Conservation (phyloP, 139 green algal species). For the Deuterostichococcus epilithicus region DNA sequence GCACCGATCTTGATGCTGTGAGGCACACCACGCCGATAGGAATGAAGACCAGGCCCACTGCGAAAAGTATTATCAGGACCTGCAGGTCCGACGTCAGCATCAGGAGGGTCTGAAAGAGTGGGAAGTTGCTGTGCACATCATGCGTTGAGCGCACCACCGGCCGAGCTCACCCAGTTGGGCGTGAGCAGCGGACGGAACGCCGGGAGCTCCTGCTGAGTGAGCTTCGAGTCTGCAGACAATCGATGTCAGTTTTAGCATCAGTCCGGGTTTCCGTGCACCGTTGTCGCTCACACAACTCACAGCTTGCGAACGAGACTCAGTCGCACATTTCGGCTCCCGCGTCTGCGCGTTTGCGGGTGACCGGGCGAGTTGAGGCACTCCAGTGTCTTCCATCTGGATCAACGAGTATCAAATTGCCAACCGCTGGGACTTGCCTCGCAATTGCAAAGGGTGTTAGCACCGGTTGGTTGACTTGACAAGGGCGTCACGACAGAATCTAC, state of each 20-base stretch:
- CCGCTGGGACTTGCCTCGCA: too few species aligned
- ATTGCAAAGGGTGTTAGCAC: too few species aligned
- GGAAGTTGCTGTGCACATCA: too few species aligned
- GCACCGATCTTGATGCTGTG: constrained; percentile 6
- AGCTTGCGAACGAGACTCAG: not conserved
- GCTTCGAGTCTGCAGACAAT: constrained; percentile 41
- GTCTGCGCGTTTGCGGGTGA: not conserved
- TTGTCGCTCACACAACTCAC: not conserved
- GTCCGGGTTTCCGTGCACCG: not conserved
- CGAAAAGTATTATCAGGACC: constrained; percentile 65
- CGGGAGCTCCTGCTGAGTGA: constrained; percentile 79
- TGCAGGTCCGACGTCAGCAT: constrained; percentile 14
- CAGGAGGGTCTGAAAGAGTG: not conserved
- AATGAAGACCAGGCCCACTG: constrained; percentile 62
- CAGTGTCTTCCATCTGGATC: too few species aligned
- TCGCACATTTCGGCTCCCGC: not conserved
- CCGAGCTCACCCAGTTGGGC: constrained; percentile 53
- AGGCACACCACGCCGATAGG: constrained; percentile 66
- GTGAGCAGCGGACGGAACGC: constrained; percentile 77
- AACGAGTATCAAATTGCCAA: too few species aligned
- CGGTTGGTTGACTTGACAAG: too few species aligned
- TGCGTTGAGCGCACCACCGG: too few species aligned
- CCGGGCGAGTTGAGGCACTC: too few species aligned
- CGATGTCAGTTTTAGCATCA: not conserved
- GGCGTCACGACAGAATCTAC: too few species aligned